Evolutionary conservation across 176 grass and related monocot species (phyloP), one percentile per base, ranked within the genome.

Genomic region (Ensete ventricosum): DNA sequence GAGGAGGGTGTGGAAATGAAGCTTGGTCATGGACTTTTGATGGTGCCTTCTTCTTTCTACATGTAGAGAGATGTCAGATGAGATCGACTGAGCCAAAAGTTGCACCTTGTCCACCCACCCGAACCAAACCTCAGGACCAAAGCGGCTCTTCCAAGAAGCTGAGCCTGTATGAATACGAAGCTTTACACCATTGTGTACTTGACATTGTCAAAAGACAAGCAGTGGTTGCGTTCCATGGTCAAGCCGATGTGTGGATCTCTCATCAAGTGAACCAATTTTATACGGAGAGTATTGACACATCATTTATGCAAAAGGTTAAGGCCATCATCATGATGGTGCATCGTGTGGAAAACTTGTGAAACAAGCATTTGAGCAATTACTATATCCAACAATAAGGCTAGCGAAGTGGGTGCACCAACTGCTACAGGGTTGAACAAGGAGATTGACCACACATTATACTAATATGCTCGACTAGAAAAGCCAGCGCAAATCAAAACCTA

Each of bases 401-500:
- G 62, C 12, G 2, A 65, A 90, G 84, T 90, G 62, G 88, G 79
- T 85, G 81, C 80, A 84, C 71, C 88, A 81, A 84, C 58, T 77
- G 50, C 24, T 57, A 14, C 53, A 48, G 48, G 14, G 14, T 17
- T 17, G 57, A 69, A 34, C 66, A 19, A 19, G 48, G 65, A 19
- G 66, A 69, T 17, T 6, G 12, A 6, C 29, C 14, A 75, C 14
- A 53, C 19, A 25, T 62, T 80, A 70, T 13, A 67, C 63, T 64
- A 75, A 43, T 43, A 43, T 43, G 34, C 1, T 62, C 16, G 21
- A 9, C 58, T 8, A 62, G 58, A 5, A 20, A 19, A 22, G 19
- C 14, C 51, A 73, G 19, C 55, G 9, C 53, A 71, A 75, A 50
- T 54, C 9, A 73, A 53, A 84, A 69, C 81, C 78, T 84, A 86